phyloP scores from a whole-genome alignment of 192 early-diverging fungal genomes.

The Linnemannia elongata region DNA sequence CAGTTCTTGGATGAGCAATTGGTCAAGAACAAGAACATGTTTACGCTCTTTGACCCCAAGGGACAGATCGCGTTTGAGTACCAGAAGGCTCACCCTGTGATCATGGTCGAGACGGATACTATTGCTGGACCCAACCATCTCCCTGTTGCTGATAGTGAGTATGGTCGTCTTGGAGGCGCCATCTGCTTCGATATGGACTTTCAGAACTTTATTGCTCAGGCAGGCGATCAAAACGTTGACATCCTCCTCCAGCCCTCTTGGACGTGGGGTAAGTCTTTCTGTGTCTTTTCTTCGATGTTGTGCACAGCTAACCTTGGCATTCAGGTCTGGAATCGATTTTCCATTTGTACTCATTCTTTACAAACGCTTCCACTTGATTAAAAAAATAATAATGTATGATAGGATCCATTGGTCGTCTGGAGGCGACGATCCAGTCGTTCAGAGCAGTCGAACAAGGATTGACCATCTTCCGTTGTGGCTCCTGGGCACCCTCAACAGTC shows the following conservation, averaged over 20 bases:
- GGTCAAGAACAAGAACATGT: conserved; percentile 51
- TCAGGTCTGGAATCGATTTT: too few relatives aligned
- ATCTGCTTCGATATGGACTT: conserved; percentile 68
- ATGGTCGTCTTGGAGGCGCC: conserved; percentile 54
- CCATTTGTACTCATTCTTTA: not conserved
- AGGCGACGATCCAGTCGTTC: conserved; percentile 52
- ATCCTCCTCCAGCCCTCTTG: conserved; percentile 63
- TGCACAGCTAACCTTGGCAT: too few relatives aligned
- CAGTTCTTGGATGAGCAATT: conserved; percentile 11
- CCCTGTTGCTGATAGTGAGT: conserved; percentile 47
- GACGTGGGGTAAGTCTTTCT: conserved; percentile 56
- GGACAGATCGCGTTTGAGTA: conserved; percentile 55
- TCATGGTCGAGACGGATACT: conserved; percentile 51
- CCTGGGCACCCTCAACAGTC: conserved; percentile 59
- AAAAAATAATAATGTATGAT: not conserved
- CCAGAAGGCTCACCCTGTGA: conserved; percentile 62
- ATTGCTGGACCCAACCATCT: conserved; percentile 50
- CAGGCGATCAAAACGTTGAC: conserved; percentile 57
- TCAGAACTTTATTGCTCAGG: conserved; percentile 56
- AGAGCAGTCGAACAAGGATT: conserved; percentile 64
- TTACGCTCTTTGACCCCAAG: conserved; percentile 49
- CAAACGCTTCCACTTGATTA: not conserved
- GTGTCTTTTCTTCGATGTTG: too few relatives aligned
- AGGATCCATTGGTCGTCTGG: conserved; percentile 59
- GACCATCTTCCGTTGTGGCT: conserved; percentile 58